phyloP scores from a whole-genome alignment of 1,284 basidiomycete genomes.

The Ceratobasidium sp. region DNA sequence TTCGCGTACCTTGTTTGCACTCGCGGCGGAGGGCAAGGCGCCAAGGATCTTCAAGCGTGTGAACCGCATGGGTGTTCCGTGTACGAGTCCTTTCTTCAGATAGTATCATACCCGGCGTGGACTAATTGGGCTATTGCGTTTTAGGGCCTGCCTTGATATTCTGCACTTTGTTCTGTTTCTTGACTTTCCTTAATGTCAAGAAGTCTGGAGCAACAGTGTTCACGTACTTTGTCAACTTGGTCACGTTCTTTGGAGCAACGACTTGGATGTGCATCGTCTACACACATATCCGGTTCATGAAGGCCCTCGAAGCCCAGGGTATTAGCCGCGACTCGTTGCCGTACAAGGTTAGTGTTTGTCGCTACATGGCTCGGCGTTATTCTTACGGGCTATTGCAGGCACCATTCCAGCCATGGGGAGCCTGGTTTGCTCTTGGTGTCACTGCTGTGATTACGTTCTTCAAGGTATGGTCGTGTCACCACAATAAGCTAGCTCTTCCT shows the following conservation, averaged over 20 bases:
- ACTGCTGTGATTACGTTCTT: constrained; percentile 73
- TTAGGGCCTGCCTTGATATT: constrained; percentile 56
- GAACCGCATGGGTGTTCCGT: constrained; percentile 60
- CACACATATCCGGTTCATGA: constrained; percentile 78
- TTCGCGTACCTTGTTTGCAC: constrained; percentile 51
- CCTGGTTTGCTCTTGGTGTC: constrained; percentile 67
- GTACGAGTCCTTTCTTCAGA: background rate
- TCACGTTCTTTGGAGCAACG: constrained; percentile 74
- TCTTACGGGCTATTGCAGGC: constrained; percentile 60
- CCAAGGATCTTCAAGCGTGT: constrained; percentile 62
- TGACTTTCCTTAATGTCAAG: constrained; percentile 71
- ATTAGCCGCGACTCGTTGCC: constrained; percentile 66
- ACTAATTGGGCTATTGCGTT: constrained; percentile 52
- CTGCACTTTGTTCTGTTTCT: constrained; percentile 66
- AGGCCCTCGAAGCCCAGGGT: constrained; percentile 72
- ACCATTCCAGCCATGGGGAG: constrained; percentile 70
- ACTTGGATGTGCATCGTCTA: constrained; percentile 79
- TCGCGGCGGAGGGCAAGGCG: constrained; percentile 63
- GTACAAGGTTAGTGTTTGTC: constrained; percentile 32
- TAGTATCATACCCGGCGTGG: background rate
- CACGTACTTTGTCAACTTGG: constrained; percentile 75
- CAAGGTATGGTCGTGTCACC: constrained; percentile 55
- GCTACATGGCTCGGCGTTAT: constrained; percentile 56
- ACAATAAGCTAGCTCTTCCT: background rate
- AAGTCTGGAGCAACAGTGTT: constrained; percentile 67